Evolutionary conservation across 2,329 filamentous ascomycete species (phyloP).

Genomic region (Ploettnerulaceae sp.): DNA sequence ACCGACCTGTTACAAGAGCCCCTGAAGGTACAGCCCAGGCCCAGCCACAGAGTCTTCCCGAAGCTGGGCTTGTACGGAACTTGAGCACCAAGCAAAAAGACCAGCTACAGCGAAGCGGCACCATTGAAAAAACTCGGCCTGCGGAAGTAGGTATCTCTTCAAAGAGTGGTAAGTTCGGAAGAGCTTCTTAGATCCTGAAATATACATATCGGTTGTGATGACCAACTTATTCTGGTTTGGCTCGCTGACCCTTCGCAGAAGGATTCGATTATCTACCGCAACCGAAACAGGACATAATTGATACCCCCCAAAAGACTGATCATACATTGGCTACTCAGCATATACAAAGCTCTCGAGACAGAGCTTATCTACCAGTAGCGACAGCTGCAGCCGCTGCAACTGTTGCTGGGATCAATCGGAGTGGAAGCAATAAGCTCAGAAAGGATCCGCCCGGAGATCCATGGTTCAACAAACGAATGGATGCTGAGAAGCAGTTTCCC

Average conservation of each 20-base stretch:
- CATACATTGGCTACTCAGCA: slow-evolving; percentile 37
- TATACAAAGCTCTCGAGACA: slow-evolving; percentile 57
- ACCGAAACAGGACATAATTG: slow-evolving; percentile 13
- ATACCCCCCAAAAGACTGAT: slow-evolving; percentile 8
- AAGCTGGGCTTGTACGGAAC: slow-evolving; percentile 32
- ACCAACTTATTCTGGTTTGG: neutral
- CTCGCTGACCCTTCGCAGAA: neutral
- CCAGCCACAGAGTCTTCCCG: slow-evolving; percentile 26
- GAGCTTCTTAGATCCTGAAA: no score
- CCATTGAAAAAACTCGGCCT: slow-evolving; percentile 29
- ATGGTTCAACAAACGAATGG: slow-evolving; percentile 41
- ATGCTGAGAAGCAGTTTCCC: slow-evolving; percentile 39
- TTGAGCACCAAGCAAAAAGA: slow-evolving; percentile 35
- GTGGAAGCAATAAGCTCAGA: slow-evolving; percentile 53
- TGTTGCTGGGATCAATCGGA: slow-evolving; percentile 41
- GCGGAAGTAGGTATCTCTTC: slow-evolving; percentile 18
- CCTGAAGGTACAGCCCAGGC: slow-evolving; percentile 18
- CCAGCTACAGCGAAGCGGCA: slow-evolving; percentile 33
- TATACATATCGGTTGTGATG: no score
- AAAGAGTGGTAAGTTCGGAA: neutral
- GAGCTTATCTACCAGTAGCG: slow-evolving; percentile 39
- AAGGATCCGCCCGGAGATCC: slow-evolving; percentile 53
- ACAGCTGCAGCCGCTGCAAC: slow-evolving; percentile 15
- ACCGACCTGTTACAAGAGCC: slow-evolving; percentile 28
- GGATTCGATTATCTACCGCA: slow-evolving; percentile 29